Evolutionary conservation across 495 filamentous ascomycete genomes (phyloP), one percentile per base, ranked within the genome.

Genomic region (Aspergillus taichungensis): DNA sequence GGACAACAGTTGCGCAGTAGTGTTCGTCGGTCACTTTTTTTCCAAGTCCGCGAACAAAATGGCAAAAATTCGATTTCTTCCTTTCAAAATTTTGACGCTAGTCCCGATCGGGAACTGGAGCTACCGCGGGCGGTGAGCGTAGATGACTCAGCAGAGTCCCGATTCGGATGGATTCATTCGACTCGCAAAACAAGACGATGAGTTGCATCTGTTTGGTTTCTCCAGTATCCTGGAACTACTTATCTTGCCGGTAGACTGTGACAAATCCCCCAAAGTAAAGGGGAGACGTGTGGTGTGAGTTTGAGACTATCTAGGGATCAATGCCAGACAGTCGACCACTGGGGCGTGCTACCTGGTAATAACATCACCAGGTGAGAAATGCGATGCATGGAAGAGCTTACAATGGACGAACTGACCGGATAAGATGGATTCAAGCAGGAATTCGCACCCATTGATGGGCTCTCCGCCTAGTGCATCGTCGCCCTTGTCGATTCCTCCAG

Each of bases 81-180:
- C 59, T 59, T 65, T 62, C 61, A 64, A 68, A 63, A 66, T 61
- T 62, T 62, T 51, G 59, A 45, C 69, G 51, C 69, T 71, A 72
- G 52, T 56, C 64, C 59, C 1, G 31, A 59, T 55, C 39, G 42
- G 53, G 50, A 47, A 37, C 42, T 45, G 43, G 36, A 53, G 49
- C 47, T 50, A 24, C 34, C 13, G 30, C 43, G 46, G 49, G 55
- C 40, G 46, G 51, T 52, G 46, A 44, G 27, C 29, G 30, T 28
- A 11, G 64, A 47, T 70, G 63, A 70, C 62, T 65, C 63, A 70
- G 58, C 52, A 28, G 9, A 1, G 13, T 24, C 40, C 50, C 32
- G 32, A 48, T 57, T 42, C 42, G 46, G 52, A 37, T 34, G 46
- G 18, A 24, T 32, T 35, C 44, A 13, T 36, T 32, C 30, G 33